Conservation (phyloP, 306 rosid genomes). For the Rubus parviflorus region DNA sequence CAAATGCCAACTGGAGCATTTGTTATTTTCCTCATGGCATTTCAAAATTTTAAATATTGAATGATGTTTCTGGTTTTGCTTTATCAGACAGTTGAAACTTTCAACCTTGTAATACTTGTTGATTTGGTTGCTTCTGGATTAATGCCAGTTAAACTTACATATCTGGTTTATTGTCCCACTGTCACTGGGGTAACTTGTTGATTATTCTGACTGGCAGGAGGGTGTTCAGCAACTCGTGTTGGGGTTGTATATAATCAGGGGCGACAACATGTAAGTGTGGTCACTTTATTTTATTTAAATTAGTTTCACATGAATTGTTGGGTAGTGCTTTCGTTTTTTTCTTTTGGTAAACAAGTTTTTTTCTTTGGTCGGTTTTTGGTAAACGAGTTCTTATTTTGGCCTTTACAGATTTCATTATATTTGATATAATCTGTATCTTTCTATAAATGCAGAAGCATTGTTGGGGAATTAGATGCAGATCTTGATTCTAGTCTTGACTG, state of each 20-base stretch:
- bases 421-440: slow-evolving; percentile 3
- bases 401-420: background rate
- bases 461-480: slow-evolving; percentile 92
- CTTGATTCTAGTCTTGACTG: slow-evolving; percentile 79
- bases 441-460: slow-evolving; percentile 78
- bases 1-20: background rate
- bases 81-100: background rate
- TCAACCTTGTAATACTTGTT: background rate
- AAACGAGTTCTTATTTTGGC: background rate
- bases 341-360: background rate
- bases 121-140: background rate
- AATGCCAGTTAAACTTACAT: background rate
- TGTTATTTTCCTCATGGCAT: background rate
- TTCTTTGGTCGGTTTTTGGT: background rate
- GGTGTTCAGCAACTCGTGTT: slow-evolving; percentile 93
- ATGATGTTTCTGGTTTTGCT: background rate
- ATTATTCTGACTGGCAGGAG: slow-evolving; percentile 66
- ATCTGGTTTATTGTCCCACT: slow-evolving; percentile 1
- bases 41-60: background rate
- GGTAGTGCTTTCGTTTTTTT: background rate
- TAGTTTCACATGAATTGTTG: background rate
- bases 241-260: slow-evolving; percentile 90
- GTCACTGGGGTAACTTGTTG: slow-evolving; percentile 5
- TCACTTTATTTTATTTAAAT: background rate
- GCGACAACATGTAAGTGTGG: slow-evolving; percentile 83